Base-by-base conservation (phyloP, 2,329 filamentous ascomycete species). In the Fragosphaeria purpurea region DNA sequence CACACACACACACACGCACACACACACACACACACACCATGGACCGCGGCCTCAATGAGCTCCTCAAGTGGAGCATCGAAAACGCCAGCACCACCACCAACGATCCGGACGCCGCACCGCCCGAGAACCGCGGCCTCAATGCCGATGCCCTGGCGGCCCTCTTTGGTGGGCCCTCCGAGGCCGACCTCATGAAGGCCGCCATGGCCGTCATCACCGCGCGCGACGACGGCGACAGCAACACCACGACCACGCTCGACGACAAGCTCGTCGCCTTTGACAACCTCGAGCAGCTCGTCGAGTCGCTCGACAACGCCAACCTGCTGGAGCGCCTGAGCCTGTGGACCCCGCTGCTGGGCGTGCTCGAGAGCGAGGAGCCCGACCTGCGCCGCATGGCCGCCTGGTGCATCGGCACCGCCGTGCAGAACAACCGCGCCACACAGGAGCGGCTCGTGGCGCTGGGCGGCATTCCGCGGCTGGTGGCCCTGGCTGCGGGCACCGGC, bases 231-330 rank as follows among this genome's bases (percentile, higher is more conserved):
- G 37, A 33, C 42, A 33, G 34, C 34, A 46, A 50, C 9, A 39
- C 38, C 1, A 74, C 78, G 59, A 70, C 80, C 7, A 77, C 79
- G 4, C 74, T 91, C 46, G 84, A 88, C 42, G 80, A 88, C 68
- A 88, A 87, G 66, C 69, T 94, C 49, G 79, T 83, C 52, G 90
- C 90, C 39, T 94, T 95, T 68, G 90, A 95, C 76, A 95, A 96
- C 70, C 85, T 96, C 56, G 90, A 95, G 71, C 88, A 95, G 67
- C 74, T 95, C 53, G 85, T 96, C 61, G 89, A 96, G 72, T 82
- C 80, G 56, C 81, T 97, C 60, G 93, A 98, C 74, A 98, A 98
- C 66, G 91, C 93, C 52, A 98, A 97, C 73, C 94, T 96, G 69
- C 79, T 98, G 59, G 82, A 82, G 57, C 78, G 78, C 33, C 71